Evolutionary conservation across 768 basidiomycete species (phyloP).

Genomic region (Hortiboletus campestris): DNA sequence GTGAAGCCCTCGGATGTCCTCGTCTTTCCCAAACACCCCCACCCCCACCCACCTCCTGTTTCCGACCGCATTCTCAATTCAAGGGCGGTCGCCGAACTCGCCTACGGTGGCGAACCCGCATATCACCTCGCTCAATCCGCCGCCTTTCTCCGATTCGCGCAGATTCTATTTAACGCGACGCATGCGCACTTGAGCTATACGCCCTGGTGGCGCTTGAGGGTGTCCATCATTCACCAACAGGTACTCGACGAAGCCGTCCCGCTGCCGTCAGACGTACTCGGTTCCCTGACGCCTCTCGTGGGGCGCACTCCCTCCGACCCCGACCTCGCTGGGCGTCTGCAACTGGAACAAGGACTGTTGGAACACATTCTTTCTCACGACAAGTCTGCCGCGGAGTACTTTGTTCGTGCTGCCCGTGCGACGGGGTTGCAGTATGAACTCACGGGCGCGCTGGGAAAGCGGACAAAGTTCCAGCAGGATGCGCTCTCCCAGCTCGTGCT

Average conservation of each 20-base stretch:
- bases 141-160: slow-evolving; percentile 71
- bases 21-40: slow-evolving; percentile 31
- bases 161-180: slow-evolving; percentile 59
- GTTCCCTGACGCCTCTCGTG: slow-evolving; percentile 42
- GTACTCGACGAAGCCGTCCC: slow-evolving; percentile 78
- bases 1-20: slow-evolving; percentile 45
- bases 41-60: slow-evolving; percentile 17
- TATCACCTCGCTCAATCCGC: slow-evolving; percentile 83
- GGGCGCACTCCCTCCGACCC: slow-evolving; percentile 46
- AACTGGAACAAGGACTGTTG: slow-evolving; percentile 77
- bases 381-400: slow-evolving; percentile 71
- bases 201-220: slow-evolving; percentile 85
- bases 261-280: slow-evolving; percentile 42
- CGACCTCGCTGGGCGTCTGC: slow-evolving; percentile 64
- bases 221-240: slow-evolving; percentile 68
- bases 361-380: slow-evolving; percentile 76
- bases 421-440: slow-evolving; percentile 86
- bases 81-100: slow-evolving; percentile 71
- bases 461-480: slow-evolving; percentile 89
- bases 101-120: slow-evolving; percentile 88
- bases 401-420: slow-evolving; percentile 72
- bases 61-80: slow-evolving; percentile 56
- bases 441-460: slow-evolving; percentile 88
- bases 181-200: slow-evolving; percentile 49
- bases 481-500: slow-evolving; percentile 89